Percentiles rank a stretch among this genome's conserved stretches.
Conservation (phyloP, 2,329 filamentous ascomycete genomes). For the Cordyceps cateniannulata region DNA sequence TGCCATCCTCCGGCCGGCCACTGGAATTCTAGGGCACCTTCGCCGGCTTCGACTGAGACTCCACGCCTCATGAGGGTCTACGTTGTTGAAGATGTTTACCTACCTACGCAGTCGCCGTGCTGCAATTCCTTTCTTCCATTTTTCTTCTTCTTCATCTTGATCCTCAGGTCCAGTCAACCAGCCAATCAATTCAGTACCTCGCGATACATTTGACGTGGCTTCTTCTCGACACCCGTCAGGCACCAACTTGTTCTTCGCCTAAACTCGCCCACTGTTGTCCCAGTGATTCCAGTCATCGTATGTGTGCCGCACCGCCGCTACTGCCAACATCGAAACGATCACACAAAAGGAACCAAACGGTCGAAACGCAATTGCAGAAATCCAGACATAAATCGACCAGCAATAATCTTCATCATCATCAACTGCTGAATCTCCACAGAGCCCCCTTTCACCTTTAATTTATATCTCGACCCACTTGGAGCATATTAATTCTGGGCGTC, state of each 20-base stretch:
- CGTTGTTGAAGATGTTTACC: background rate
- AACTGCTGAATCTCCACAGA: background rate
- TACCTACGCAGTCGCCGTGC: background rate
- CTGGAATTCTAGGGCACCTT: conserved; percentile 9
- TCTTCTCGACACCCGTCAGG: background rate
- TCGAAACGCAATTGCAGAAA: background rate
- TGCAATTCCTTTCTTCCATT: background rate
- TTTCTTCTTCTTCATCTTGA: background rate
- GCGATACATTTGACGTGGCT: background rate
- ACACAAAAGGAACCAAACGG: background rate
- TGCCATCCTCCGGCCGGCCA: background rate
- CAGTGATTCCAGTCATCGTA: background rate
- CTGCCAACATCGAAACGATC: background rate
- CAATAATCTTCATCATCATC: background rate
- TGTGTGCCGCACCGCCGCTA: background rate
- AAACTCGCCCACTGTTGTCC: background rate
- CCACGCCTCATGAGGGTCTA: background rate
- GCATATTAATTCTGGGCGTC: background rate
- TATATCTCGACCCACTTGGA: conserved; percentile 9
- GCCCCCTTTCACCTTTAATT: conserved; percentile 5
- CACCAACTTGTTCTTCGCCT: background rate
- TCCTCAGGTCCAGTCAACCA: background rate
- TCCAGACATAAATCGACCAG: background rate
- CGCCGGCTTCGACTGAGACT: background rate
- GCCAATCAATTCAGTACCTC: background rate